phyloP scores from a whole-genome alignment of 176 grass and related monocot species.

The Carex cristatella region DNA sequence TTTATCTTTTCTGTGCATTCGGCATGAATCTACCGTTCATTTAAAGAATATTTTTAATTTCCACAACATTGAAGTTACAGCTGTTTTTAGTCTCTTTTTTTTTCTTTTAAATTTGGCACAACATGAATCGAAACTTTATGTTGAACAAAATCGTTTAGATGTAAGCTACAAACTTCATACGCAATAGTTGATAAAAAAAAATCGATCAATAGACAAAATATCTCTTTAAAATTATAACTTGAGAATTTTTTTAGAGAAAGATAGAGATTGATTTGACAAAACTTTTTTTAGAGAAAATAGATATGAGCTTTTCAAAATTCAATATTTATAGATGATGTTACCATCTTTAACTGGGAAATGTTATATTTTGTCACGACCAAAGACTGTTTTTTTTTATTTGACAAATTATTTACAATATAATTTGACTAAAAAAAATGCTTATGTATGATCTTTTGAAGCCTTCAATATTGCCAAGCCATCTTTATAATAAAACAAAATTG shows the following conservation, averaged over 20 bases:
- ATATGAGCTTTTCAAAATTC: too few relatives aligned
- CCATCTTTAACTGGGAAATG: too few relatives aligned
- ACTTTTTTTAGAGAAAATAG: too few relatives aligned
- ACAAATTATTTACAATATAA: neutral
- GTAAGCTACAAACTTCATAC: neutral
- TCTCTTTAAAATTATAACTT: too few relatives aligned
- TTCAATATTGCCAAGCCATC: neutral
- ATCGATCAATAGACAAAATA: neutral
- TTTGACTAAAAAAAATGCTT: neutral
- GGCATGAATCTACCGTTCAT: neutral
- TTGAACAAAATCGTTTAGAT: too few relatives aligned
- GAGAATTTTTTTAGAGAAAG: too few relatives aligned
- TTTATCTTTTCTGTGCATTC: neutral
- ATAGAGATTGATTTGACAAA: too few relatives aligned
- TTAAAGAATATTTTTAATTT: neutral
- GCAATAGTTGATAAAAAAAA: neutral
- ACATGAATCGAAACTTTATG: too few relatives aligned
- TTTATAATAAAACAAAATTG: neutral
- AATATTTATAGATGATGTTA: too few relatives aligned
- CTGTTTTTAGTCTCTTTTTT: too few relatives aligned
- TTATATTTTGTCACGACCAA: too few relatives aligned
- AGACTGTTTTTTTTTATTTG: neutral
- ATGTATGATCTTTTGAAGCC: neutral
- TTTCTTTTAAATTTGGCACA: too few relatives aligned
- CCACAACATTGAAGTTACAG: neutral